Percentiles rank a stretch among this genome's conserved stretches.
These are phyloP conservation scores for Biscogniauxia mediterranea DNA, from an alignment of 2,329 filamentous ascomycete genomes.

Conservation along the genomic window DNA sequence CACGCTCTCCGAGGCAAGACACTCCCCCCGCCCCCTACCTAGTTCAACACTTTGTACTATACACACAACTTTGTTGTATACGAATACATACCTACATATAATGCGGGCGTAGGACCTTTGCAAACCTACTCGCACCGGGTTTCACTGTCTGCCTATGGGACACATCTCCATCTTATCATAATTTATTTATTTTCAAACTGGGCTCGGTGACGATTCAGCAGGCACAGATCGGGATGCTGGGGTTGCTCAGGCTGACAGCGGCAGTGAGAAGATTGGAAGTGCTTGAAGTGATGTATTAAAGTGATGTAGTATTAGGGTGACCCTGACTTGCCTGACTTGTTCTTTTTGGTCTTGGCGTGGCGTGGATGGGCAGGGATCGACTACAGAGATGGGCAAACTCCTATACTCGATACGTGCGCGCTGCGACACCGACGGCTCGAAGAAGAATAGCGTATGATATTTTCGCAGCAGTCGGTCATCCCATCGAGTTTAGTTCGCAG, in stretches of 20 bases:
- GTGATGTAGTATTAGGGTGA: background rate
- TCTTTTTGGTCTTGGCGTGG: background rate
- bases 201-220: too few species aligned
- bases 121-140: background rate
- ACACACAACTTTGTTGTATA: slow-evolving; percentile 1
- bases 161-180: background rate
- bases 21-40: background rate
- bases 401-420: slow-evolving; percentile 6
- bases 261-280: too few species aligned
- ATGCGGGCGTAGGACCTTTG: background rate
- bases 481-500: slow-evolving; percentile 27
- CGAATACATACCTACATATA: background rate
- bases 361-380: slow-evolving; percentile 1
- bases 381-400: background rate
- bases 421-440: slow-evolving; percentile 25
- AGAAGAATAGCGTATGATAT: slow-evolving; percentile 20
- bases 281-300: too few species aligned
- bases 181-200: background rate
- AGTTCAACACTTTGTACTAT: background rate
- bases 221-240: too few species aligned
- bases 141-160: background rate
- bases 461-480: slow-evolving; percentile 28
- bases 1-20: background rate
- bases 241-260: too few species aligned
- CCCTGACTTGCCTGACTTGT: background rate